Evolutionary conservation across 352 stramenopile species (phyloP).

Genomic region (Phytophthora pisi): DNA sequence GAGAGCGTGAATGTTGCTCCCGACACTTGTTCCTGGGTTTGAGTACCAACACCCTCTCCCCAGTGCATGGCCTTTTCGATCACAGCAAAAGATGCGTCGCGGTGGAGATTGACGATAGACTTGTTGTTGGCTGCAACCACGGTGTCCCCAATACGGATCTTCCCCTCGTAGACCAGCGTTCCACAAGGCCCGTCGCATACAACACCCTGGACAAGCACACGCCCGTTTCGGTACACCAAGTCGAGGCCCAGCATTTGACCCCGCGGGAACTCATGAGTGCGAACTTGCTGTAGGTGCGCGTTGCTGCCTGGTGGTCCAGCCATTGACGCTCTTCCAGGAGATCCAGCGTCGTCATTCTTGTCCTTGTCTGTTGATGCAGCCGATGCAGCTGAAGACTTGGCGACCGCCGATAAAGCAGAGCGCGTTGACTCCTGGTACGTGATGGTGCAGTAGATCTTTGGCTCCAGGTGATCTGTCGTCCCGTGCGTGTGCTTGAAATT

Average conservation of each 20-base stretch:
- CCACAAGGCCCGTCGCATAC: slow-evolving; percentile 70
- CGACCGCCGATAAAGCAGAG: slow-evolving; percentile 70
- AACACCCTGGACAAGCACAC: slow-evolving; percentile 80
- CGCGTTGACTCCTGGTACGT: slow-evolving; percentile 80
- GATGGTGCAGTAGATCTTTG: slow-evolving; percentile 85
- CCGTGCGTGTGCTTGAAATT: slow-evolving; percentile 47
- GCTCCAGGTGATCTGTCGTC: slow-evolving; percentile 41
- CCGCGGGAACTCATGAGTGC: slow-evolving; percentile 62
- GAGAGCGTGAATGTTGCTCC: slow-evolving; percentile 61
- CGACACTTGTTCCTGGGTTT: slow-evolving; percentile 20
- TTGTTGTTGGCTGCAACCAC: slow-evolving; percentile 78
- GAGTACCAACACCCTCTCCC: slow-evolving; percentile 25
- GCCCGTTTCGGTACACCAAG: slow-evolving; percentile 78
- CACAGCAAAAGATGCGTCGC: slow-evolving; percentile 75
- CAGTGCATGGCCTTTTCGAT: slow-evolving; percentile 68
- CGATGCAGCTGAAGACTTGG: slow-evolving; percentile 41
- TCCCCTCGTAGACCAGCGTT: slow-evolving; percentile 59
- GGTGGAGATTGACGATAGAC: slow-evolving; percentile 84
- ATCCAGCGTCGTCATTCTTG: slow-evolving; percentile 21
- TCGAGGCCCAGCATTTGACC: slow-evolving; percentile 75
- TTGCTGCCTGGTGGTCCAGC: slow-evolving; percentile 18
- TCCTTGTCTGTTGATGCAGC: slow-evolving; percentile 12
- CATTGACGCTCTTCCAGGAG: slow-evolving; percentile 9
- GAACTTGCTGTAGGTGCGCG: slow-evolving; percentile 57
- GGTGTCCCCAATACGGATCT: slow-evolving; percentile 80